Conservation (phyloP, 441 rosid species). For the Melastoma candidum region DNA sequence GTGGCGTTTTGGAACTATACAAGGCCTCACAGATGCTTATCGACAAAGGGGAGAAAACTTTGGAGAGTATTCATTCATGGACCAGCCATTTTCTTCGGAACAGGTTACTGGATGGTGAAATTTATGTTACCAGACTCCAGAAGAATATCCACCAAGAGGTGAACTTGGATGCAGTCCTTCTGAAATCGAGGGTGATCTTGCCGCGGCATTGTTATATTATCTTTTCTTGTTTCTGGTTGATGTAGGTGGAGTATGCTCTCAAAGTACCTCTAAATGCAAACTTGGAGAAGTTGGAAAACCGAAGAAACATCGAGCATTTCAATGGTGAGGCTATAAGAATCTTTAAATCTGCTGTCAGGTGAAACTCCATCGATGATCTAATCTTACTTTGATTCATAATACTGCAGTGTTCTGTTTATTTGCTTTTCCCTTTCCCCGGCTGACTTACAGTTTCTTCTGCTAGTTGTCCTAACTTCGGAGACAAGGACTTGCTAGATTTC, state of each 20-base stretch:
- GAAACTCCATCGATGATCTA: slow-evolving; percentile 9
- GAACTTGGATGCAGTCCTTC: background rate
- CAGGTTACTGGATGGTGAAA: slow-evolving; percentile 27
- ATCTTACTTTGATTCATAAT: background rate
- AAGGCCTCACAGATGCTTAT: slow-evolving; percentile 49
- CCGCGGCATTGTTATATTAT: background rate
- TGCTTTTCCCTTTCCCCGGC: background rate
- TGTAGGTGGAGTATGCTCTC: slow-evolving; percentile 57
- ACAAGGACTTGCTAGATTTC: slow-evolving; percentile 43
- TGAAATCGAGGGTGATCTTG: background rate
- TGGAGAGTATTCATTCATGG: slow-evolving; percentile 44
- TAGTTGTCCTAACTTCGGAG: slow-evolving; percentile 33
- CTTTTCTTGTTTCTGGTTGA: slow-evolving; percentile 11
- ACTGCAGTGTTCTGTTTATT: background rate
- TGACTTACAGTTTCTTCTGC: slow-evolving; percentile 5
- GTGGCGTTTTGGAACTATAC: slow-evolving; percentile 48
- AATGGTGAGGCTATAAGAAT: slow-evolving; percentile 29
- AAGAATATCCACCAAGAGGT: slow-evolving; percentile 33
- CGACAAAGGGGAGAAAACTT: slow-evolving; percentile 39
- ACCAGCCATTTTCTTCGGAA: slow-evolving; percentile 35
- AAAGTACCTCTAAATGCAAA: slow-evolving; percentile 35
- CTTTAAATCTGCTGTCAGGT: slow-evolving; percentile 58
- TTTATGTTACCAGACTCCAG: slow-evolving; percentile 19
- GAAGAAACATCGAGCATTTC: slow-evolving; percentile 44
- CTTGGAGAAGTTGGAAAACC: slow-evolving; percentile 44